Conservation (phyloP, 75 land plant species). For the Picea glauca region DNA sequence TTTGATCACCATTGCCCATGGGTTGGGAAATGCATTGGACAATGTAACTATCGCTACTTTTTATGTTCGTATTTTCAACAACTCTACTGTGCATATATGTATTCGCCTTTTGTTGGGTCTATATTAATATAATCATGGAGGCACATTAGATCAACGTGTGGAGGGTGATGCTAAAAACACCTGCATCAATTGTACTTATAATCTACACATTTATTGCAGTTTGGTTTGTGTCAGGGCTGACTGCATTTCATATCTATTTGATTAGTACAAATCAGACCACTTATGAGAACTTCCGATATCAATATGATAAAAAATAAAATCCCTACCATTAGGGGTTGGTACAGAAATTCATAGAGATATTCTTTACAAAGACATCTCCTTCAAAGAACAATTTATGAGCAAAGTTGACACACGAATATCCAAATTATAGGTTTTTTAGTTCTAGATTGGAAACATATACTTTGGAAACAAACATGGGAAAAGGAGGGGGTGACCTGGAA, state of each 20-base stretch:
- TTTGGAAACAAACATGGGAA: constrained; percentile 28
- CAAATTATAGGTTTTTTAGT: constrained; percentile 14
- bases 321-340: constrained; percentile 51
- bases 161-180: constrained; percentile 44
- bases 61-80: constrained; percentile 64
- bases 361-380: constrained; percentile 43
- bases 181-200: constrained; percentile 56
- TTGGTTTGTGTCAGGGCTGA: constrained; percentile 84
- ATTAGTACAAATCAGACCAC: constrained; percentile 80
- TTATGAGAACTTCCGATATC: constrained; percentile 76
- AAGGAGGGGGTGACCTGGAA: constrained; percentile 36
- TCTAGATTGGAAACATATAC: background rate
- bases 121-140: constrained; percentile 39
- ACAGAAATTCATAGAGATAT: constrained; percentile 38
- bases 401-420: constrained; percentile 32
- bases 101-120: constrained; percentile 56
- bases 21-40: constrained; percentile 92
- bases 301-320: constrained; percentile 53
- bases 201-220: constrained; percentile 51
- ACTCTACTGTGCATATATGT: constrained; percentile 61
- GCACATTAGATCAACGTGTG: constrained; percentile 25
- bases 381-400: constrained; percentile 61
- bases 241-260: constrained; percentile 61
- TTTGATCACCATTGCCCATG: constrained; percentile 97
- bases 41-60: constrained; percentile 67